Evolutionary conservation across 257 asterid species (phyloP), one percentile per base, ranked within the genome.

Genomic region (Penstemon eatonii): DNA sequence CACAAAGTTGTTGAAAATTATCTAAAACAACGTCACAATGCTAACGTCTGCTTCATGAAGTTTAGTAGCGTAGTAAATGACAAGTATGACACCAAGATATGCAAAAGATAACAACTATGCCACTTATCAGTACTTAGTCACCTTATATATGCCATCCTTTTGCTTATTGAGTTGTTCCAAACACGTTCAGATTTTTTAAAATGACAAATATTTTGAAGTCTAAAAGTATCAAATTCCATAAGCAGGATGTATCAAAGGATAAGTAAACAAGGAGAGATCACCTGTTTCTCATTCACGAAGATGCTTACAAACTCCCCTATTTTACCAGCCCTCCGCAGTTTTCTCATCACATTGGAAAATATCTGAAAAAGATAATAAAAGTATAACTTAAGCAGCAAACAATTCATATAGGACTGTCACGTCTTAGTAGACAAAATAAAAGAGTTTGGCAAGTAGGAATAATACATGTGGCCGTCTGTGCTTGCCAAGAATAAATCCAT

Each of bases 401-500:
- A 4, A 56, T 3, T 25, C 33, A 25, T 25, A 25, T 25, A 25
- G 33, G 33, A 9, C 3, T 42, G 45, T 38, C 19, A 54, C 61
- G 18, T 44, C 1, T 7, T 38, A 19, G 44, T 56, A 38, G 41
- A 46, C 64, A 19, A 19, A 56, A 39, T 12, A 43, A 38, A 44
- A 61, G 10, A 36, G 33, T 41, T 19, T 55, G 67, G 4, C 63
- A 49, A 43, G 38, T 18, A 46, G 53, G 43, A 59, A 60, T 56
- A 63, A 58, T 84, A 90, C 97, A 77, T 85, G 95, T 49, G 96
- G 96, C 73, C 73, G 75, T 74, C 79, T 82, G 85, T 93, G 99
- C 76, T 93, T 90, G 73, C 99, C 99, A 75, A 93, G 90, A 85
- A 93, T 93, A 61, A 84, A 95, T 57, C 99, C 99, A 68, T 93